Percentiles rank a stretch among this genome's conserved stretches.
These are phyloP conservation scores for Trichoderma breve DNA, from an alignment of 2,329 filamentous ascomycete species.

Conservation along the genomic window DNA sequence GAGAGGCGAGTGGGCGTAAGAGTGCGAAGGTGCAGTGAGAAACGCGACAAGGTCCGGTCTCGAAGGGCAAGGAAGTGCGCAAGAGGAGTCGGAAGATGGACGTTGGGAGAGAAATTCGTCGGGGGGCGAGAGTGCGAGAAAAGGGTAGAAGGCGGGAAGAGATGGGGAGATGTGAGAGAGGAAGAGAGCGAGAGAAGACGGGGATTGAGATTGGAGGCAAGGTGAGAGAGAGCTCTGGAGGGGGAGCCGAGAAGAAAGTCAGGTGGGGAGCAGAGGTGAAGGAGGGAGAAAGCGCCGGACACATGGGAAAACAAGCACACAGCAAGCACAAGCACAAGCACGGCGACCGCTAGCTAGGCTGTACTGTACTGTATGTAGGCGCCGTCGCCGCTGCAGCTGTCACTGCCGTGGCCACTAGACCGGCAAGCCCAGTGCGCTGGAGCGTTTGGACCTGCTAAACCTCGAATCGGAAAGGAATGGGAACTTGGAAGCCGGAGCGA, in stretches of 20 bases:
- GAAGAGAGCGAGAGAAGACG: slow-evolving; percentile 27
- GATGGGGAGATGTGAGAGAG: slow-evolving; percentile 25
- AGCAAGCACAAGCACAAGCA: not conserved
- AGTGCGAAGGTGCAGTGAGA: slow-evolving; percentile 21
- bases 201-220: slow-evolving; percentile 15
- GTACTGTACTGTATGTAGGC: not conserved
- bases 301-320: slow-evolving; percentile 18
- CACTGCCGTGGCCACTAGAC: slow-evolving; percentile 11
- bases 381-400: not conserved
- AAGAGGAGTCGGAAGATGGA: slow-evolving; percentile 24
- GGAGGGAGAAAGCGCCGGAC: slow-evolving; percentile 23
- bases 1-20: slow-evolving; percentile 24
- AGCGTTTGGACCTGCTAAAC: slow-evolving; percentile 9
- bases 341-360: not conserved
- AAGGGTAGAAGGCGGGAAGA: slow-evolving; percentile 30
- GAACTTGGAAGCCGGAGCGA: not conserved
- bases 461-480: not conserved
- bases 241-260: slow-evolving; percentile 19
- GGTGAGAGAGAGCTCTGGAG: slow-evolving; percentile 24
- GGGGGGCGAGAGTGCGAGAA: slow-evolving; percentile 29
- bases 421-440: not conserved
- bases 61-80: slow-evolving; percentile 21
- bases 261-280: slow-evolving; percentile 18
- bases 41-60: slow-evolving; percentile 13
- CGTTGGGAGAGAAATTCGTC: slow-evolving; percentile 27